Evolutionary conservation across 257 asterid genomes (phyloP), one percentile per base, ranked within the genome.

Genomic region (Solanum etuberosum): DNA sequence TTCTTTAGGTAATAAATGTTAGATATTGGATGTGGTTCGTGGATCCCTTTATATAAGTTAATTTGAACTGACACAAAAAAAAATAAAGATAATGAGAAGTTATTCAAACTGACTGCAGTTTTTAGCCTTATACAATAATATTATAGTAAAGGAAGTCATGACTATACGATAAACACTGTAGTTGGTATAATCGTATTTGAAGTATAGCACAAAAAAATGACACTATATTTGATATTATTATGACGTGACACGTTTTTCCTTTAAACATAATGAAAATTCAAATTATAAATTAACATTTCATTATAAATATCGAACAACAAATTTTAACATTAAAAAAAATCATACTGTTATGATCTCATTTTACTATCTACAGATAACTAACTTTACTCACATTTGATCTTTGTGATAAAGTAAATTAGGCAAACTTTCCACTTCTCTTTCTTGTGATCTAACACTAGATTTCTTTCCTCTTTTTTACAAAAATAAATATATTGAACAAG

Each of bases 401-500:
- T 43, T 78, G n/a, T 78, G 37, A 78, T 15, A 78, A 78, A 78
- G 63, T 43, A 43, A 78, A 77, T 42, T 27, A 40, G 37, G 25
- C 14, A 14, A 43, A 81, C 85, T 81, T 81, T 81, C 48, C 68
- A 81, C 42, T 29, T 48, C 31, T 80, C 68, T 27, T 37, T 16
- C 68, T 80, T 48, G 85, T 81, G 85, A 72, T 80, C 65, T 16
- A 80, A 48, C 85, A 29, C 42, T 48, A 81, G 85, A 81, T 48
- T 18, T 80, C 40, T 16, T 54, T 77, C 37, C 15, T 43, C 5
- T 10, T 65, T 11, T 16, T 10, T 67, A 51, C 74, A 68, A 83
- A 90, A 89, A 89, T 3, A 27, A 65, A 7, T 3, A 51, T 20
- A 67, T 89, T 57, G 72, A 84, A 86, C 88, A 38, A 71, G 88